Conservation (phyloP, 2,329 filamentous ascomycete species). For the Torrubiella hemipterigena region DNA sequence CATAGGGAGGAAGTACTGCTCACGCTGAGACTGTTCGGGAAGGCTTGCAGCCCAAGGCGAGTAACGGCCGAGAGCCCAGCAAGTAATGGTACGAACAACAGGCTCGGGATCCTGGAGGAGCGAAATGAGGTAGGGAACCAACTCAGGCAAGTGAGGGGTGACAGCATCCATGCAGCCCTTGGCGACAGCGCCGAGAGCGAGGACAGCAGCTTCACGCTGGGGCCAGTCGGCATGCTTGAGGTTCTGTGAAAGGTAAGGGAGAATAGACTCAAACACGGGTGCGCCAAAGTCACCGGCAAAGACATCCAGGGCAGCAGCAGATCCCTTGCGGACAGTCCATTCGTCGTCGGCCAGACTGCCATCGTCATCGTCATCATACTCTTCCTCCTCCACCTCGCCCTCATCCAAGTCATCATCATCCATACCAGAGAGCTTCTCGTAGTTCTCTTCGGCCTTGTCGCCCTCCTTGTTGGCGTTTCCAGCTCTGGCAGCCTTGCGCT, state of each 20-base stretch:
- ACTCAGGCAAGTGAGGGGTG: constrained; percentile 76
- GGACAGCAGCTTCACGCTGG: constrained; percentile 82
- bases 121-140: constrained; percentile 82
- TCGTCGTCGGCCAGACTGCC: constrained; percentile 77
- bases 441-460: constrained; percentile 39
- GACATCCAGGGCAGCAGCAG: constrained; percentile 86
- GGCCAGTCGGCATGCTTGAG: constrained; percentile 84
- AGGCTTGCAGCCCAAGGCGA: constrained; percentile 83
- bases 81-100: constrained; percentile 91
- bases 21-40: constrained; percentile 51
- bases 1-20: constrained; percentile 81
- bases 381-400: constrained; percentile 78
- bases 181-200: constrained; percentile 87
- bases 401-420: constrained; percentile 75
- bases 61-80: constrained; percentile 92
- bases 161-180: constrained; percentile 89
- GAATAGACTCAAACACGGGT: constrained; percentile 78
- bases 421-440: constrained; percentile 43
- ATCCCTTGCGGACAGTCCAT: constrained; percentile 96
- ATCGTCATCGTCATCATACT: constrained; percentile 60
- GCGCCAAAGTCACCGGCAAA: constrained; percentile 84
- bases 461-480: constrained; percentile 38
- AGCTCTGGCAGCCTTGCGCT: constrained; percentile 47
- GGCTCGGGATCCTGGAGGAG: constrained; percentile 77
- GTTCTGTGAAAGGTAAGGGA: constrained; percentile 86